Evolutionary conservation across 495 filamentous ascomycete genomes (phyloP), one percentile per base, ranked within the genome.

Genomic region (Penicillium bovifimosum): DNA sequence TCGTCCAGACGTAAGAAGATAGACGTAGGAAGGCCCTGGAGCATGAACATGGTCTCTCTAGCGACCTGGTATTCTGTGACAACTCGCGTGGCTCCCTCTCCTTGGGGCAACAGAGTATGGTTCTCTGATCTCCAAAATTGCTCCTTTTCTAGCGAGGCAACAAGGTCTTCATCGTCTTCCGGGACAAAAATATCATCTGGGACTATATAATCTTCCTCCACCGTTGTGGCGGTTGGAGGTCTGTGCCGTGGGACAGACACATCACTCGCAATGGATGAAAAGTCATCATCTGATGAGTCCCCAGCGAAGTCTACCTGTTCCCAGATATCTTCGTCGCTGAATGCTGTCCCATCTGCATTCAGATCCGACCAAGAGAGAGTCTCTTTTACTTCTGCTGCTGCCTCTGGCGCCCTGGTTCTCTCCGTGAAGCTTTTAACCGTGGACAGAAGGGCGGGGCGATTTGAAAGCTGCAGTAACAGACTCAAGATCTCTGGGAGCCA

Each of bases 41-140:
- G 79, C 90, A 96, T 92, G 56, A 87, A 91, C 1, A 95, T 71
- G 1, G 81, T 75, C 56, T 97, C 91, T 36, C 91, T 83, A 29
- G 91, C 72, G 5, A 83, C 64, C 49, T 92, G 86, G 2, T 87
- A 70, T 59, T 93, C 90, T 0, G 87, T 83, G 31, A 95, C 68
- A 3, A 71, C 67, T 65, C 59, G 80, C 70, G 47, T 70, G 41
- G 56, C 53, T 58, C 55, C 65, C 56, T 54, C 66, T 54, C 60
- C 49, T 49, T 61, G 52, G 6, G 60, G 38, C 35, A 53, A 50
- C n/a, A 54, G 50, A 6, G 50, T 43, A 18, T 72, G 61, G 16
- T 63, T 67, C 11, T 73, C 64, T 28, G 72, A 53, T 51, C 71
- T 76, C 87, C 88, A 90, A 52, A 82, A 82, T 55, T 90, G 87